A percentile compares a stretch with the other conserved stretches of the same genome.
These are phyloP conservation scores for Amesomyces nigricolor DNA, from an alignment of 2,329 filamentous ascomycete genomes.

Conservation along the genomic window DNA sequence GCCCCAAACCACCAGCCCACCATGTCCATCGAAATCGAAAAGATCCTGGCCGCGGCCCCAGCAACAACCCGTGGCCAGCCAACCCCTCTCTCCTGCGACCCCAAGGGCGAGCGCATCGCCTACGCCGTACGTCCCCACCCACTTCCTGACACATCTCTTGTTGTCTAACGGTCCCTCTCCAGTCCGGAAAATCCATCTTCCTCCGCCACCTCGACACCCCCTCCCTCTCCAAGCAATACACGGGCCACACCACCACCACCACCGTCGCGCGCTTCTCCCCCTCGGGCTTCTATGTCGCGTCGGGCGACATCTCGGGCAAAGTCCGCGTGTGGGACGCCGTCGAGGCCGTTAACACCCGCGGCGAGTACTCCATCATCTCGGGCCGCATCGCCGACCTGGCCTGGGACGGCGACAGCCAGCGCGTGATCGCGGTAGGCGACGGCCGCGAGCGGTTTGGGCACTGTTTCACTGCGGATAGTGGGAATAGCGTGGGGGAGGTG, in stretches of 20 bases:
- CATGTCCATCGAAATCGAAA: conserved; percentile 53
- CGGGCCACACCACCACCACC: conserved; percentile 78
- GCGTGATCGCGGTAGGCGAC: conserved; percentile 92
- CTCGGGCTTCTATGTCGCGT: conserved; percentile 90
- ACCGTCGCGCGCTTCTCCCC: conserved; percentile 92
- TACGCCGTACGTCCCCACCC: conserved; percentile 65
- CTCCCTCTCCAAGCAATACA: conserved; percentile 80
- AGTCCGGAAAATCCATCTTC: conserved; percentile 97
- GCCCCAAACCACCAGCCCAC: background rate
- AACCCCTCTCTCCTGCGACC: conserved; percentile 80
- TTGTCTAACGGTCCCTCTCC: conserved; percentile 9
- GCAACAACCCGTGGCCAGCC: conserved; percentile 79
- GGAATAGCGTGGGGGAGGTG: conserved; percentile 93
- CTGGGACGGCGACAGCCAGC: conserved; percentile 95
- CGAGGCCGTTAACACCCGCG: conserved; percentile 78
- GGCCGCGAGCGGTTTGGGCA: conserved; percentile 90
- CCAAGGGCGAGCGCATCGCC: conserved; percentile 84
- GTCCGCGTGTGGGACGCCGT: conserved; percentile 93
- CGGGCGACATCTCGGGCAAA: conserved; percentile 76
- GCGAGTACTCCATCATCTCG: conserved; percentile 90
- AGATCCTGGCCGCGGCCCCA: conserved; percentile 80
- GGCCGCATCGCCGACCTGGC: conserved; percentile 94
- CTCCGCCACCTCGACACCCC: conserved; percentile 91
- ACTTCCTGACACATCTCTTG: background rate
- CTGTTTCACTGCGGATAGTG: conserved; percentile 91